phyloP scores from a whole-genome alignment of 2,329 filamentous ascomycete genomes.

The Colletotrichum sp. region DNA sequence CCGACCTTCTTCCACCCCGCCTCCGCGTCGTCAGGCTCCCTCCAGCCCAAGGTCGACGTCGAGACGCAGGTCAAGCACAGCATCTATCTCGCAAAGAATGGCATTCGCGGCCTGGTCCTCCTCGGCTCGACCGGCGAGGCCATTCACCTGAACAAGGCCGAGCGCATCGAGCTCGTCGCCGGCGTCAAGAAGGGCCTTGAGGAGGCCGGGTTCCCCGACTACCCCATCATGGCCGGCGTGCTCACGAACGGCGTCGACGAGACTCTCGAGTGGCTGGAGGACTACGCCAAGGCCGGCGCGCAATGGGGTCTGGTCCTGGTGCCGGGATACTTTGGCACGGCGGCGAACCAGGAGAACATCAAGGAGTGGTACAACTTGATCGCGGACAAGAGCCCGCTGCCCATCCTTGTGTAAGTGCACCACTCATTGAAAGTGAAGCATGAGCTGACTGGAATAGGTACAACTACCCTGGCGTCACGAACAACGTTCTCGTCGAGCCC shows the following conservation, averaged over 20 bases:
- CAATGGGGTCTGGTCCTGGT: slow-evolving; percentile 68
- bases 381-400: slow-evolving; percentile 64
- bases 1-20: slow-evolving; percentile 63
- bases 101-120: slow-evolving; percentile 65
- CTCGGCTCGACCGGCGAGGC: slow-evolving; percentile 69
- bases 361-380: slow-evolving; percentile 65
- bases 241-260: slow-evolving; percentile 58
- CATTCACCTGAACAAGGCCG: slow-evolving; percentile 61
- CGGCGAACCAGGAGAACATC: slow-evolving; percentile 62
- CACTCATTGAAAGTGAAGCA: background rate
- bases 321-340: slow-evolving; percentile 68
- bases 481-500: slow-evolving; percentile 63
- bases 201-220: slow-evolving; percentile 59
- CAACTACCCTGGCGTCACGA: slow-evolving; percentile 69
- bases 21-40: slow-evolving; percentile 42
- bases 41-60: slow-evolving; percentile 59
- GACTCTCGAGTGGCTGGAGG: slow-evolving; percentile 60
- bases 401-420: slow-evolving; percentile 60
- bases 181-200: slow-evolving; percentile 59
- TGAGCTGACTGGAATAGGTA: slow-evolving; percentile 38
- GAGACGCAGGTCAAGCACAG: slow-evolving; percentile 62
- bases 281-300: slow-evolving; percentile 61
- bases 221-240: slow-evolving; percentile 59
- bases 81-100: slow-evolving; percentile 62
- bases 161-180: slow-evolving; percentile 59